A percentile compares a stretch with the other conserved stretches of the same genome.
Conservation (phyloP, 2,329 filamentous ascomycete genomes). For the Podosphaera leucotricha region DNA sequence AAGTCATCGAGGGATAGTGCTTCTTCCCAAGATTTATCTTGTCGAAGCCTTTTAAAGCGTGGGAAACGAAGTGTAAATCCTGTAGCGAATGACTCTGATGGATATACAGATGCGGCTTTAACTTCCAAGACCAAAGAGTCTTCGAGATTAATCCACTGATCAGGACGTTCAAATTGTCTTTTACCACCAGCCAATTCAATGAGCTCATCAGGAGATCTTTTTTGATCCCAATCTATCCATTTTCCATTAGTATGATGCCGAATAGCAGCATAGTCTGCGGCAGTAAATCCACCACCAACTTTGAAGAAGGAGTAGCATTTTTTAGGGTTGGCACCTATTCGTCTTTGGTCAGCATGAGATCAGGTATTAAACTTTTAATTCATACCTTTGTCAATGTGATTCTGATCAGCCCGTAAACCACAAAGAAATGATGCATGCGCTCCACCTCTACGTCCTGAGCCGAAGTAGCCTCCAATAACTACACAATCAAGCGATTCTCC, state of each 20-base stretch:
- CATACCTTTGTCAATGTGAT: conserved; percentile 27
- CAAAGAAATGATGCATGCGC: conserved; percentile 73
- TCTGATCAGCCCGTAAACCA: conserved; percentile 53
- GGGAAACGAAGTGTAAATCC: conserved; percentile 71
- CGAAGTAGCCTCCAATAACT: conserved; percentile 80
- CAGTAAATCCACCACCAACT: conserved; percentile 80
- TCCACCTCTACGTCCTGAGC: conserved; percentile 65
- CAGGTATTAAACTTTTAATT: neutral
- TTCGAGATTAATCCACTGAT: conserved; percentile 77
- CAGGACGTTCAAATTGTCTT: conserved; percentile 50
- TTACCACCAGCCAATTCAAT: conserved; percentile 65
- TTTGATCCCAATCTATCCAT: conserved; percentile 67
- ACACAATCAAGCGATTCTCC: conserved; percentile 82
- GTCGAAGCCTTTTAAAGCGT: conserved; percentile 57
- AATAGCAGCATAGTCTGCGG: conserved; percentile 64
- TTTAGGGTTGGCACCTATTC: conserved; percentile 29
- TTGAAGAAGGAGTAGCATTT: conserved; percentile 92
- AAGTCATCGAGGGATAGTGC: conserved; percentile 64
- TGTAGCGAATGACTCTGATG: conserved; percentile 55
- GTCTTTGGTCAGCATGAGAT: neutral
- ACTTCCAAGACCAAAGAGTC: conserved; percentile 74
- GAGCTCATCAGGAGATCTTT: conserved; percentile 50
- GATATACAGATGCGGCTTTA: conserved; percentile 60
- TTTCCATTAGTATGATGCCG: conserved; percentile 71
- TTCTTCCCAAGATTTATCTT: conserved; percentile 66